phyloP scores from a whole-genome alignment of 2,329 filamentous ascomycete species.

The Aureobasidium leucospermi region DNA sequence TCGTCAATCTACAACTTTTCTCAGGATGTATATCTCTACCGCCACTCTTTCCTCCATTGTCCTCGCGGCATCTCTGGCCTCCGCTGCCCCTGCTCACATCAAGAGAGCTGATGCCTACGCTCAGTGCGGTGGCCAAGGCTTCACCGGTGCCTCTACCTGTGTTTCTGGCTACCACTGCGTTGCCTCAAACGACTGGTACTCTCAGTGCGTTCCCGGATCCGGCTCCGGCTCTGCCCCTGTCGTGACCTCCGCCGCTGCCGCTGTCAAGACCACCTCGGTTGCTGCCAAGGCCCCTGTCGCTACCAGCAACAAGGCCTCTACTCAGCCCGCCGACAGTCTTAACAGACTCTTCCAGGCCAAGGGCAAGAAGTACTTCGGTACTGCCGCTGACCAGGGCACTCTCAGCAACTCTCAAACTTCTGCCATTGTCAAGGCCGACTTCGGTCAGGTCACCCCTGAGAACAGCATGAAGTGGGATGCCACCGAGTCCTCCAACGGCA shows the following conservation, averaged over 20 bases:
- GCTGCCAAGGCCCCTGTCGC: slow-evolving; percentile 6
- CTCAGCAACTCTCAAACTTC: slow-evolving; percentile 45
- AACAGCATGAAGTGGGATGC: slow-evolving; percentile 67
- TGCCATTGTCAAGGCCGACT: slow-evolving; percentile 53
- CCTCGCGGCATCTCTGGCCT: slow-evolving; percentile 8
- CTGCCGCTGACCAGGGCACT: slow-evolving; percentile 47
- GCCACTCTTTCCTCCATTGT: slow-evolving; percentile 7
- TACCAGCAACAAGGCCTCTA: slow-evolving; percentile 3
- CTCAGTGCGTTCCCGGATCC: slow-evolving; percentile 23
- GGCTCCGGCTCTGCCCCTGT: neutral
- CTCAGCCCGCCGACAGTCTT: slow-evolving; percentile 35
- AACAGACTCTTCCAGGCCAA: slow-evolving; percentile 51
- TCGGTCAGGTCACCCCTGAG: slow-evolving; percentile 59
- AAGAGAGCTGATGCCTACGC: slow-evolving; percentile 5
- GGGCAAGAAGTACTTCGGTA: slow-evolving; percentile 61
- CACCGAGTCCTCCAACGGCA: slow-evolving; percentile 40
- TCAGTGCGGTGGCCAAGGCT: slow-evolving; percentile 27
- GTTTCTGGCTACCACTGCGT: slow-evolving; percentile 29
- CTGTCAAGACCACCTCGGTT: neutral
- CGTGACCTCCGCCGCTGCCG: neutral
- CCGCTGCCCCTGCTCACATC: slow-evolving; percentile 1
- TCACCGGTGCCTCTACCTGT: slow-evolving; percentile 30
- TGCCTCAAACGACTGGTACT: slow-evolving; percentile 29
- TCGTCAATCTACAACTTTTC: neutral
- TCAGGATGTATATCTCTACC: slow-evolving; percentile 12